Conservation (phyloP, 768 basidiomycete genomes). For the Kockovaella imperatae region DNA sequence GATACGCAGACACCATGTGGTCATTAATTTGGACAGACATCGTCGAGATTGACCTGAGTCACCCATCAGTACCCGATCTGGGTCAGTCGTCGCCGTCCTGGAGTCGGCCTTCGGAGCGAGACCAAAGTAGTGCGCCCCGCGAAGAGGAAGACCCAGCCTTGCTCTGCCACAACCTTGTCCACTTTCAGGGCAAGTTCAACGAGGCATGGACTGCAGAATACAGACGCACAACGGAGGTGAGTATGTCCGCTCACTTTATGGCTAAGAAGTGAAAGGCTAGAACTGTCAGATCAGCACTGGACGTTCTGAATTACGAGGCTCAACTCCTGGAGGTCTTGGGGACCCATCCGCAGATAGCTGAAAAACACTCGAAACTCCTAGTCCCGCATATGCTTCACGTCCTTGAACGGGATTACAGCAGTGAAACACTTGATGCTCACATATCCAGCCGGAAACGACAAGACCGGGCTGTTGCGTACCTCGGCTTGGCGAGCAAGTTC, state of each 20-base stretch:
- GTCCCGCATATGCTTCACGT: slow-evolving; percentile 67
- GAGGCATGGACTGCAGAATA: too few species aligned
- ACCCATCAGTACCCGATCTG: slow-evolving; percentile 19
- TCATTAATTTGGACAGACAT: slow-evolving; percentile 59
- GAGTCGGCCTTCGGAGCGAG: too few species aligned
- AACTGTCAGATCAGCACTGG: too few species aligned
- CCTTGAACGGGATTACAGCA: too few species aligned
- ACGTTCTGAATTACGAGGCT: slow-evolving; percentile 64
- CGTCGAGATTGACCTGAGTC: slow-evolving; percentile 37
- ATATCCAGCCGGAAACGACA: slow-evolving; percentile 36
- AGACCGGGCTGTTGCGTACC: slow-evolving; percentile 58
- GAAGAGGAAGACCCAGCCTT: too few species aligned
- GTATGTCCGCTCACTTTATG: too few species aligned
- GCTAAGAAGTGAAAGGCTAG: too few species aligned
- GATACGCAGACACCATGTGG: slow-evolving; percentile 72
- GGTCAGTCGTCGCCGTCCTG: slow-evolving; percentile 16
- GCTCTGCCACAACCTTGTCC: too few species aligned
- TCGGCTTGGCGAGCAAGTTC: slow-evolving; percentile 81
- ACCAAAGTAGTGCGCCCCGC: too few species aligned
- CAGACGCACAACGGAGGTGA: too few species aligned
- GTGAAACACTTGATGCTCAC: slow-evolving; percentile 28
- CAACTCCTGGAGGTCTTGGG: slow-evolving; percentile 67
- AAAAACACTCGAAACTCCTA: slow-evolving; percentile 80
- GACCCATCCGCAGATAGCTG: slow-evolving; percentile 63
- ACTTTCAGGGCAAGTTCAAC: too few species aligned